Evolutionary conservation across 73 alveolate species (phyloP), one percentile per base, ranked within the genome.

Genomic region (Paramecium sonneborni): DNA sequence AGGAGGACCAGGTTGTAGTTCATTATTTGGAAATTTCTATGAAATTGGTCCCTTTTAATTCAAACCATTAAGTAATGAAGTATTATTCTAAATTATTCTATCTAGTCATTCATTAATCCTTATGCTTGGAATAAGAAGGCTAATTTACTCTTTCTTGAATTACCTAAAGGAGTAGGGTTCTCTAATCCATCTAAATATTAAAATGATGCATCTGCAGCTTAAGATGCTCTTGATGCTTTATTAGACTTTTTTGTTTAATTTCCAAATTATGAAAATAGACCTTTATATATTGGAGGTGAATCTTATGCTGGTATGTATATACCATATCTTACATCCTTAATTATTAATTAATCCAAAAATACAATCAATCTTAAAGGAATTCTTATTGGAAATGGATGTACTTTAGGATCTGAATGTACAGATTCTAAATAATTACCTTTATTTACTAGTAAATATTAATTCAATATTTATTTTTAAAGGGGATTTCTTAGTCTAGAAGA

Each of bases 1-100:
- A 86, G 99, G 99, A 39, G 99, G 99, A 4, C 99, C 99, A 20
- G 99, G 99, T 15, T 93, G 98, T 79, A 89, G 98, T 35, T 92
- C 97, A 37, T 86, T 95, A 92, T 74, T 93, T 74, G 99, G 99
- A 28, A 86, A 95, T 57, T 95, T 97, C 86, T 92, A 92, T 37
- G 99, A 97, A 92, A 93, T 93, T 57, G 99, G 99, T 24, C 99
- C 99, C 26, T 72, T 97, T 30, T 86, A 93, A 48, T 85, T 93
- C 34, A 94, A 70, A 85, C 85, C 90, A 1, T 62, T 79, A 11
- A 18, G 76, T 20, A 79, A 79, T 79, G 69, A 79, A 26, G 72
- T 44, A 32, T 18, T 6, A 23, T n/a, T 34, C 11, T 6, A 3
- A 26, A 32, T n/a, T 38, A 32, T 24, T 1, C 15, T 67, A 32